These are phyloP conservation scores for Candida glaebosa DNA, from an alignment of 805 yeast species.

Conservation along the genomic window DNA sequence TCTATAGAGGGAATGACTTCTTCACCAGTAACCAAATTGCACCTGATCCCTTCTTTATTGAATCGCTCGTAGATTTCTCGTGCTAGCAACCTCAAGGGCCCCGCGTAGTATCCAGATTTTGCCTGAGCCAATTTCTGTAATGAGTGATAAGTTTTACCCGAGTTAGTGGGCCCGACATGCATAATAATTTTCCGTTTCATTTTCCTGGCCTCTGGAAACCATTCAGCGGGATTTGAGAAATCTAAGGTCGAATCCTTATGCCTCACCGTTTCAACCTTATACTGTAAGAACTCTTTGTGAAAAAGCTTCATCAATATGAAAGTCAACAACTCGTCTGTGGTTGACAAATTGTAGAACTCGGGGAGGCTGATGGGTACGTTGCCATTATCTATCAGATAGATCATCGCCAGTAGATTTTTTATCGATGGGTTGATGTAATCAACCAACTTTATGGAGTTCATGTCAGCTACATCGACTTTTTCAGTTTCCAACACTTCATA, in stretches of 20 bases:
- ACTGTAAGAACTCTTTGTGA: conserved; percentile 19
- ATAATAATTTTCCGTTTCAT: conserved; percentile 75
- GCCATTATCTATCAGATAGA: conserved; percentile 15
- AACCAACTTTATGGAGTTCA: conserved; percentile 1
- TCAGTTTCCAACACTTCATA: conserved; percentile 1
- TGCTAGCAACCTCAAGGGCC: conserved; percentile 87
- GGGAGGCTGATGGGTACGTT: conserved; percentile 19
- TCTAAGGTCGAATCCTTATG: conserved; percentile 18
- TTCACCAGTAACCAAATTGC: conserved; percentile 94
- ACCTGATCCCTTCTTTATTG: conserved; percentile 58
- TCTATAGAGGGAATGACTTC: conserved; percentile 75
- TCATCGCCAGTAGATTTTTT: conserved; percentile 16
- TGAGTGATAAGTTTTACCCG: conserved; percentile 91
- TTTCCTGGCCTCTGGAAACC: conserved; percentile 85
- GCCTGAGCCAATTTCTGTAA: conserved; percentile 62
- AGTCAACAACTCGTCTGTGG: conserved; percentile 18
- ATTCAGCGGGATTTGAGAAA: conserved; percentile 41
- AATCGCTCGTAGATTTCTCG: conserved; percentile 87
- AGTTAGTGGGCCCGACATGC: conserved; percentile 97
- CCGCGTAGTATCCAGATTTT: conserved; percentile 84
- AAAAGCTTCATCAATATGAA: conserved; percentile 21
- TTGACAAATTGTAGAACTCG: conserved; percentile 12
- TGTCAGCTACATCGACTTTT: conserved; percentile 3
- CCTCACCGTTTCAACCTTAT: conserved; percentile 9
- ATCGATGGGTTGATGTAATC: conserved; percentile 29